Evolutionary conservation across 202 grass and related monocot genomes (phyloP).

Genomic region (Eragrostis tef): DNA sequence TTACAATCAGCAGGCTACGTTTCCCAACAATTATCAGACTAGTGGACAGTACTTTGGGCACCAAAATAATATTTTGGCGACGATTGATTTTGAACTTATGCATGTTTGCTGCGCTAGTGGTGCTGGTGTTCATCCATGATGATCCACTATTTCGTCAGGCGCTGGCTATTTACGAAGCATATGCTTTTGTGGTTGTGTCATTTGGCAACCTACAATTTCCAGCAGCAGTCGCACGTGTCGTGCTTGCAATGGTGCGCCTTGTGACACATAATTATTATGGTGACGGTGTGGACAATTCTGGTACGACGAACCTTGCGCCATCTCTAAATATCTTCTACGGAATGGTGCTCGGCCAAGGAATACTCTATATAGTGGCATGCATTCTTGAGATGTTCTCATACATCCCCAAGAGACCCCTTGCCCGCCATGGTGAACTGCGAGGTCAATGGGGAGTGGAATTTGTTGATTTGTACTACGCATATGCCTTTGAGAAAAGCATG

Average conservation of each 20-base stretch:
- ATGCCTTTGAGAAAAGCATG: background rate
- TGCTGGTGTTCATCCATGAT: background rate
- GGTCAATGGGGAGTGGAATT: background rate
- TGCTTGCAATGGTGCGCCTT: background rate
- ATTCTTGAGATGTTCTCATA: background rate
- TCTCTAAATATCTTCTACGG: conserved; percentile 24
- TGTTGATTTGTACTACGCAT: background rate
- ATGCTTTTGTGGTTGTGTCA: background rate
- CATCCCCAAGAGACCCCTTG: background rate
- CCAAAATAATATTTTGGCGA: background rate
- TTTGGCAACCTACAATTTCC: conserved; percentile 31
- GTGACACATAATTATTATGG: rapidly evolving
- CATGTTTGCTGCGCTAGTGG: background rate
- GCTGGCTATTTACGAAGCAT: background rate
- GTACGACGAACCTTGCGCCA: background rate
- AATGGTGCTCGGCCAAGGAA: conserved; percentile 42
- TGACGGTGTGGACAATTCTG: no score
- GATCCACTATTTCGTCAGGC: rapidly evolving
- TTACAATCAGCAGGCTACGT: background rate
- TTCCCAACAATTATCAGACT: background rate
- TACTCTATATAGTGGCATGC: conserved; percentile 16
- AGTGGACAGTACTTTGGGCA: background rate
- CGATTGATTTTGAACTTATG: background rate
- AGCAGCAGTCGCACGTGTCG: background rate
- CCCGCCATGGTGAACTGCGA: background rate